Evolutionary conservation across 805 yeast genomes (phyloP).

Genomic region (Candida odintsovae): DNA sequence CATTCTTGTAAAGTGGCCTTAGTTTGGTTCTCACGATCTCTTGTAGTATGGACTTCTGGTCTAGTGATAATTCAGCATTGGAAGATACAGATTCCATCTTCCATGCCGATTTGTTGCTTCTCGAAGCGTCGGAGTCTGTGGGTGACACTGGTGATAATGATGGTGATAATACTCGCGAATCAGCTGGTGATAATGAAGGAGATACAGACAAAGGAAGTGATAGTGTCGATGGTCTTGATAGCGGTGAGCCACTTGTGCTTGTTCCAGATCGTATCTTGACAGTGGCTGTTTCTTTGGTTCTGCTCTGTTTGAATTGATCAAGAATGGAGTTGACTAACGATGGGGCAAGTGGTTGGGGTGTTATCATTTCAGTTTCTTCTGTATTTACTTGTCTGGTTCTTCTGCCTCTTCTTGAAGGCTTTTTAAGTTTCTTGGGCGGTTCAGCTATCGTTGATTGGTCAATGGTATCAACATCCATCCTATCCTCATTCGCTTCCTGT

Average conservation of each 20-base stretch:
- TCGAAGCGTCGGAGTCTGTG: background rate
- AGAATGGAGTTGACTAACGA: constrained; percentile 17
- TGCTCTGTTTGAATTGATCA: constrained; percentile 15
- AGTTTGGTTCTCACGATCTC: constrained; percentile 47
- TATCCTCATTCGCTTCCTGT: background rate
- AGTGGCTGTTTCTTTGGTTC: constrained; percentile 1
- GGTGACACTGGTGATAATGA: constrained; percentile 11
- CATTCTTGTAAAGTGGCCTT: constrained; percentile 40
- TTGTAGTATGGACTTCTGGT: constrained; percentile 54
- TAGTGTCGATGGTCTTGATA: background rate
- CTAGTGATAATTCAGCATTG: constrained; percentile 18
- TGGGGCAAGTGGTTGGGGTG: constrained; percentile 1
- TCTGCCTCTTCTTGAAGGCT: constrained; percentile 16
- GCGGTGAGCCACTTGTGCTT: background rate
- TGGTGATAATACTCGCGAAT: constrained; percentile 4
- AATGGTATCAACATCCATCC: background rate
- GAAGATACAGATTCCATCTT: constrained; percentile 5
- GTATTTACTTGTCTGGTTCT: background rate
- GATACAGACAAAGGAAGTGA: constrained; percentile 4
- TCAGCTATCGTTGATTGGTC: background rate
- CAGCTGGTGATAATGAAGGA: constrained; percentile 6
- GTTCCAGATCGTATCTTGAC: background rate
- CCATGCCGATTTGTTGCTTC: constrained; percentile 6
- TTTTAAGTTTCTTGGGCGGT: constrained; percentile 11
- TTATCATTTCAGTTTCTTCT: background rate